Base-by-base conservation (phyloP, 2,329 filamentous ascomycete species). In the Penicillium sp. region DNA sequence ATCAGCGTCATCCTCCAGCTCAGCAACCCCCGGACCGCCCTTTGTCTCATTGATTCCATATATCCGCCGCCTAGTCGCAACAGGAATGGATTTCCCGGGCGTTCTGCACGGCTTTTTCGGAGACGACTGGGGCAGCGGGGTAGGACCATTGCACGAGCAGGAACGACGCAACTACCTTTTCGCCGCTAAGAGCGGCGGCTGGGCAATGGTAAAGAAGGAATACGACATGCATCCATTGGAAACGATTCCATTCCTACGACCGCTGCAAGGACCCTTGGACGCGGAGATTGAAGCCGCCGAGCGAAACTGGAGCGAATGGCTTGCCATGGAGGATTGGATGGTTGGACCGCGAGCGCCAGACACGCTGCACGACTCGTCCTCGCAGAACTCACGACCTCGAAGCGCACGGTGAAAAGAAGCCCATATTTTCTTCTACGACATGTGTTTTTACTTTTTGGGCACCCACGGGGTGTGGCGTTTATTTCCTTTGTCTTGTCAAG, bases 241-340 rank as follows among this genome's bases (percentile, higher is more conserved):
- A 72, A 86, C 81, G 2, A 81, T 95, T 1, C 93, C 93, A 0
- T 97, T 95, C 65, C 73, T 97, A 58, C 83, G 84, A 55, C 89
- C 91, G 4, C 72, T 96, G n/a, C 83, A 86, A 59, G 80, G 83
- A 44, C 82, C 86, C 0, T 80, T 81, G 6, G 82, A 91, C 61
- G 79, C 81, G 18, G 93, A 97, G 71, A 87, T 97, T 51, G 80
- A 87, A 52, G 79, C 75, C 11, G 90, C 90, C 0, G 91, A 97
- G 71, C 78, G 80, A 51, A 83, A 78, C 49, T 98, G 93, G 93
- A 94, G 89, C 64, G 85, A 91, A 61, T 97, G 91, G 91, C 73
- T 96, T 26, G 88, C 88, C 10, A 94, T 96, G 88, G 89, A 95
- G 68, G 91, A 96, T 68, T 97, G 91, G 91, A 95, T 95, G 89